phyloP scores from a whole-genome alignment of 2,329 filamentous ascomycete genomes.

The Cercospora berteroae region DNA sequence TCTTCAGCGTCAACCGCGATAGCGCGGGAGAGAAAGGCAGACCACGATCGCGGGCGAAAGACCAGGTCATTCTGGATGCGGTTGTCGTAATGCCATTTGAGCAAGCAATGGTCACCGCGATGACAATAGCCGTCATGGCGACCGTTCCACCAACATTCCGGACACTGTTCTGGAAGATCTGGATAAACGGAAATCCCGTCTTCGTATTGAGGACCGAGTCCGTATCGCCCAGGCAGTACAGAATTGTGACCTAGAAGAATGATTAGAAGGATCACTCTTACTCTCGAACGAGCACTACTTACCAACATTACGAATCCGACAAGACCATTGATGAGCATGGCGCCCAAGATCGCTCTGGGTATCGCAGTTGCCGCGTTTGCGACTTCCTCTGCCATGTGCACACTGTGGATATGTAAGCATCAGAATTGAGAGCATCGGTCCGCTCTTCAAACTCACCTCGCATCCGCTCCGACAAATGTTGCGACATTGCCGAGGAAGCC shows the following conservation, averaged over 20 bases:
- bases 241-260: conserved; percentile 33
- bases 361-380: conserved; percentile 49
- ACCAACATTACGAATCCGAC: conserved; percentile 50
- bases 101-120: conserved; percentile 37
- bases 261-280: not conserved
- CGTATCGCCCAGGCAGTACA: conserved; percentile 47
- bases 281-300: not conserved
- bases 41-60: conserved; percentile 45
- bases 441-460: conserved; percentile 24
- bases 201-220: conserved; percentile 42
- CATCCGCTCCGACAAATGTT: conserved; percentile 43
- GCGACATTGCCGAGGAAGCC: conserved; percentile 39
- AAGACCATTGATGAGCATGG: conserved; percentile 48
- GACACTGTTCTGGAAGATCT: conserved; percentile 52
- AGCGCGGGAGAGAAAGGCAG: conserved; percentile 43
- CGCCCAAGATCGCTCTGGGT: conserved; percentile 50
- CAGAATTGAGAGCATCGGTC: not conserved
- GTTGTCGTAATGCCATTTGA: conserved; percentile 42
- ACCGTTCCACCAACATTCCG: conserved; percentile 45
- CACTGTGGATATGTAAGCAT: conserved; percentile 21
- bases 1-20: conserved; percentile 31
- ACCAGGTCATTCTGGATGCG: conserved; percentile 43
- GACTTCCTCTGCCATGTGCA: conserved; percentile 53
- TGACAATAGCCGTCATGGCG: conserved; percentile 48
- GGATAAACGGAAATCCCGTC: conserved; percentile 52